Percentiles rank a stretch among this genome's conserved stretches.
phyloP scores from a whole-genome alignment of 139 green algal species.

The Edaphochlamys debaryana region DNA sequence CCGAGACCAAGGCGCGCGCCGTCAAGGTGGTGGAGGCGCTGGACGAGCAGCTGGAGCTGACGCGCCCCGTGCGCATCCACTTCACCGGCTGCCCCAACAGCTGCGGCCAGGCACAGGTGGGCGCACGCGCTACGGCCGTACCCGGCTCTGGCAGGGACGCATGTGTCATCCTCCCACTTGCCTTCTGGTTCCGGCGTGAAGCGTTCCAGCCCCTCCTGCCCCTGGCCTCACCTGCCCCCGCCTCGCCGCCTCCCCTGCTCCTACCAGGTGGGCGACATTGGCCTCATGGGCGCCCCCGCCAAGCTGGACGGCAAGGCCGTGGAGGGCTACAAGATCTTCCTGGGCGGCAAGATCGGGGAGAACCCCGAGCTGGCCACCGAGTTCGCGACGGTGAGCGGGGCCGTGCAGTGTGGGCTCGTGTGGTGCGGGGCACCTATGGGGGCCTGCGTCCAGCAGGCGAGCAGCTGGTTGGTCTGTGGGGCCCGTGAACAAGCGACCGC shows the following conservation, averaged over 20 bases:
- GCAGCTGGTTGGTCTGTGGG: too few relatives aligned
- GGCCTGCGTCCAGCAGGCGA: too few relatives aligned
- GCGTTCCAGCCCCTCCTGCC: too few relatives aligned
- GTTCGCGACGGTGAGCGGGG: conserved; percentile 60
- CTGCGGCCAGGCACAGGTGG: conserved; percentile 94
- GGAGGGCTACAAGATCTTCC: conserved; percentile 92
- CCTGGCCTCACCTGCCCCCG: too few relatives aligned
- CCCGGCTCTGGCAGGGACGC: not conserved
- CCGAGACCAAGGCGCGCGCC: conserved; percentile 90
- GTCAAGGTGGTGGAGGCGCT: conserved; percentile 78
- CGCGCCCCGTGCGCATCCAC: conserved; percentile 90
- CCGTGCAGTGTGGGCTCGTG: too few relatives aligned
- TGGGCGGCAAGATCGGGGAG: conserved; percentile 87
- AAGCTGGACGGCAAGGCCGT: conserved; percentile 90
- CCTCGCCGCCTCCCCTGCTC: too few relatives aligned
- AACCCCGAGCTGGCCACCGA: conserved; percentile 74
- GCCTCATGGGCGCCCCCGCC: conserved; percentile 92
- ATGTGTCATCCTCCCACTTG: too few relatives aligned
- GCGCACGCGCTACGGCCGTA: too few relatives aligned
- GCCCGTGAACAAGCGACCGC: too few relatives aligned
- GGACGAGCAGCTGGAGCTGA: conserved; percentile 88
- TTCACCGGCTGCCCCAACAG: conserved; percentile 99
- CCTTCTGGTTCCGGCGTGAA: too few relatives aligned
- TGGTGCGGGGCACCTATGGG: too few relatives aligned
- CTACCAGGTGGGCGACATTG: conserved; percentile 94